Percentiles rank a stretch among this genome's conserved stretches.
phyloP scores from a whole-genome alignment of 495 filamentous ascomycete species.

The Arthonia radiata region DNA sequence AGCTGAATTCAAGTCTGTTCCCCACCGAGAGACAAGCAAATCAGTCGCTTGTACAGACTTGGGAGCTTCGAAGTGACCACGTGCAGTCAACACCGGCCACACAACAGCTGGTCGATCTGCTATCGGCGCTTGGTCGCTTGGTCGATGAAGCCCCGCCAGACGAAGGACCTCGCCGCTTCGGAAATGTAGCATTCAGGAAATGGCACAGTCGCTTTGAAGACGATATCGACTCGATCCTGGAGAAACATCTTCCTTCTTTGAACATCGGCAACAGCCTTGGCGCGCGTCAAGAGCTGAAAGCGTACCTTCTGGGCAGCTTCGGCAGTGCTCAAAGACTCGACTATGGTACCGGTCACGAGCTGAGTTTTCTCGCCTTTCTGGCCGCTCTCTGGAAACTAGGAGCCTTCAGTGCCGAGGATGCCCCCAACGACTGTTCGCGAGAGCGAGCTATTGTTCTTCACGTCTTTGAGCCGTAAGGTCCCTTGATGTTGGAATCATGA shows the following conservation, averaged over 20 bases:
- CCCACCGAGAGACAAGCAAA: constrained; percentile 25
- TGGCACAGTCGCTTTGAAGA: constrained; percentile 51
- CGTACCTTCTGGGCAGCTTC: constrained; percentile 70
- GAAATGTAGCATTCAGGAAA: constrained; percentile 65
- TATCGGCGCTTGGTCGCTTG: constrained; percentile 34
- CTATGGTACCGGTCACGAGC: constrained; percentile 88
- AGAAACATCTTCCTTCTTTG: constrained; percentile 28
- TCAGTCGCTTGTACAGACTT: constrained; percentile 15
- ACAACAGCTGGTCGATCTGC: constrained; percentile 32
- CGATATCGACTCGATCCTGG: constrained; percentile 29
- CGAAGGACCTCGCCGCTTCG: constrained; percentile 65
- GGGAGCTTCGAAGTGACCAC: constrained; percentile 23
- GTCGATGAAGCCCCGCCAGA: constrained; percentile 65
- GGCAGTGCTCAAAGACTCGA: constrained; percentile 75
- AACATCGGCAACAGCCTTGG: constrained; percentile 6
- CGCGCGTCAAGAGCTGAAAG: constrained; percentile 38
- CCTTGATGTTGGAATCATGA: constrained; percentile 1
- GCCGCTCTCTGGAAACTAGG: constrained; percentile 76
- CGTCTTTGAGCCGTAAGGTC: constrained; percentile 51
- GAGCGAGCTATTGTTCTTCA: constrained; percentile 60
- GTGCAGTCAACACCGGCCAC: constrained; percentile 33
- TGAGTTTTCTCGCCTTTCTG: constrained; percentile 83
- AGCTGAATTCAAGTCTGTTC: constrained; percentile 73
- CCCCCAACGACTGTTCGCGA: constrained; percentile 31
- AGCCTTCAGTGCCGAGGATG: constrained; percentile 29